These are phyloP conservation scores for Vicia faba DNA, from an alignment of 306 rosid species.

Conservation along the genomic window DNA sequence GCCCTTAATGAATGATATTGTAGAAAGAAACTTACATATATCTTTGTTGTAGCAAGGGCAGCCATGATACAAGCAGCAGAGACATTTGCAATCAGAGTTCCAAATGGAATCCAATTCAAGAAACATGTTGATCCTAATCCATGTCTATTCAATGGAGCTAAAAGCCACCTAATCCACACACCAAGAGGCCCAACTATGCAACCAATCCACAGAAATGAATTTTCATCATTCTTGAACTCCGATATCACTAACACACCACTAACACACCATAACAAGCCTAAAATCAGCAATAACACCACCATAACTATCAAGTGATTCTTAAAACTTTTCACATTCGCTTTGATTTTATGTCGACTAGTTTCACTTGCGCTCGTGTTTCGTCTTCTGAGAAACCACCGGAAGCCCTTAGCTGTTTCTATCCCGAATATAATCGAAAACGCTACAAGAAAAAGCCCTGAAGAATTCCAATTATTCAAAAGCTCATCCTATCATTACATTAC, in stretches of 20 bases:
- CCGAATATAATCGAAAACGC: slow-evolving; percentile 66
- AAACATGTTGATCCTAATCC: slow-evolving; percentile 58
- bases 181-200: slow-evolving; percentile 82
- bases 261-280: slow-evolving; percentile 52
- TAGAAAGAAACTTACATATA: slow-evolving; percentile 48
- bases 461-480: slow-evolving; percentile 5
- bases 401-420: slow-evolving; percentile 73
- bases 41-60: slow-evolving; percentile 54
- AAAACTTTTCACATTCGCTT: slow-evolving; percentile 43
- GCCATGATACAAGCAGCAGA: slow-evolving; percentile 73
- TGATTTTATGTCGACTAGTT: slow-evolving; percentile 20
- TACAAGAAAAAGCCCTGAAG: slow-evolving; percentile 65
- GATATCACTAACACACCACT: slow-evolving; percentile 38
- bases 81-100: slow-evolving; percentile 74
- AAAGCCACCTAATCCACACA: slow-evolving; percentile 84
- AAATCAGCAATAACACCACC: slow-evolving; percentile 45
- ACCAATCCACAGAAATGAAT: slow-evolving; percentile 61
- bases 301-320: slow-evolving; percentile 43
- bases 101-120: slow-evolving; percentile 70
- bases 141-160: slow-evolving; percentile 65
- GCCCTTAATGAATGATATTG: background rate
- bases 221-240: slow-evolving; percentile 48
- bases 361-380: slow-evolving; percentile 29
- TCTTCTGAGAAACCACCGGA: slow-evolving; percentile 49
- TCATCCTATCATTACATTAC: slow-evolving; percentile 7